A percentile compares a stretch with the other conserved stretches of the same genome.
phyloP scores from a whole-genome alignment of 768 basidiomycete genomes.

The Boletus sensibilis region DNA sequence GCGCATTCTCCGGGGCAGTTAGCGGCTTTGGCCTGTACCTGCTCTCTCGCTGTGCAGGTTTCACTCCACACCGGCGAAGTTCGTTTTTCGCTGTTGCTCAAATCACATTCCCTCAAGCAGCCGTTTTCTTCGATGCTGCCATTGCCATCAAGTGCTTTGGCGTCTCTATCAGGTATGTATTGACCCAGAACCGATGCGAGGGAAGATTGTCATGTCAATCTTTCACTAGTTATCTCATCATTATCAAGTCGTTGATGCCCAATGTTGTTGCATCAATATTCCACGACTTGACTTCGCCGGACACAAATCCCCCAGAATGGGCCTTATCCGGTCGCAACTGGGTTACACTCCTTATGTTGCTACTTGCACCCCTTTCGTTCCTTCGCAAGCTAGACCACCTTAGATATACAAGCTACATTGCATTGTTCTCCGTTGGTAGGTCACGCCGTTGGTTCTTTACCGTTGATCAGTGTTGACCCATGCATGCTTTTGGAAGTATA shows the following conservation, averaged over 20 bases:
- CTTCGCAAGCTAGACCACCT: slow-evolving; percentile 81
- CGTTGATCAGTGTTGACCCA: neutral
- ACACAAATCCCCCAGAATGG: slow-evolving; percentile 71
- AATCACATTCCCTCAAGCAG: slow-evolving; percentile 86
- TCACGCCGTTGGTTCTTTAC: slow-evolving; percentile 16
- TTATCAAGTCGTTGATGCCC: slow-evolving; percentile 91
- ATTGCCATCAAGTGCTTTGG: slow-evolving; percentile 97
- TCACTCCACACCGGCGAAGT: slow-evolving; percentile 68
- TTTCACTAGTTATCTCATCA: slow-evolving; percentile 72
- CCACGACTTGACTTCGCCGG: slow-evolving; percentile 67
- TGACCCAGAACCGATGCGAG: neutral
- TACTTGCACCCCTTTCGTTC: slow-evolving; percentile 81
- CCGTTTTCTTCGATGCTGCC: slow-evolving; percentile 88
- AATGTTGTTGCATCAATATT: slow-evolving; percentile 83
- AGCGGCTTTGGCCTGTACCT: slow-evolving; percentile 88
- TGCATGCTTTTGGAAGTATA: slow-evolving; percentile 49
- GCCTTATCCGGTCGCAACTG: slow-evolving; percentile 75
- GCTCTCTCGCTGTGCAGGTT: slow-evolving; percentile 77
- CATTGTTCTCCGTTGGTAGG: slow-evolving; percentile 85
- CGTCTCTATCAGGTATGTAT: slow-evolving; percentile 79
- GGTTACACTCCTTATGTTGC: slow-evolving; percentile 74
- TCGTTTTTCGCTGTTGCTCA: slow-evolving; percentile 84
- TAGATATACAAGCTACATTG: slow-evolving; percentile 88
- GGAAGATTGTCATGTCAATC: neutral
- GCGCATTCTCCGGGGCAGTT: slow-evolving; percentile 72